Conservation (phyloP, 805 yeast genomes). For the Yamadazyma phyllophila region DNA sequence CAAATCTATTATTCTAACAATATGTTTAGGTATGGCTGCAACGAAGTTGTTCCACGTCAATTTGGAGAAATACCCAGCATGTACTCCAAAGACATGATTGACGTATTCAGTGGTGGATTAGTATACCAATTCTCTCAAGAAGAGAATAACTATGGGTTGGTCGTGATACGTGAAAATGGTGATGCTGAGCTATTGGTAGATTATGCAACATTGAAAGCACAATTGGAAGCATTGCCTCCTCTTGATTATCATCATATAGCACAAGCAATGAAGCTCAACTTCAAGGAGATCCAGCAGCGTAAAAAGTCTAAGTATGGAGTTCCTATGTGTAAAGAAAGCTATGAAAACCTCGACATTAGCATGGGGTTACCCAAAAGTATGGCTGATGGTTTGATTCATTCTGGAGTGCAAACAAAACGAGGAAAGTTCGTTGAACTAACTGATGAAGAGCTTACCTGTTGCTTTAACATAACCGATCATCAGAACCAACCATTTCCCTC, state of each 20-base stretch:
- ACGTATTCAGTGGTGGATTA: conserved; percentile 79
- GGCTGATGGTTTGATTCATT: conserved; percentile 43
- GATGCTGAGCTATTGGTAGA: conserved; percentile 45
- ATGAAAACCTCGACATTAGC: conserved; percentile 37
- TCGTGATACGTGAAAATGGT: conserved; percentile 44
- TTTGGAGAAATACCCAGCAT: conserved; percentile 76
- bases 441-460: conserved; percentile 42
- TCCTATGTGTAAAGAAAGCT: conserved; percentile 32
- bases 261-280: conserved; percentile 24
- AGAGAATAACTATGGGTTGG: conserved; percentile 76
- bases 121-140: conserved; percentile 82
- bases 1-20: conserved; percentile 19
- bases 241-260: conserved; percentile 21
- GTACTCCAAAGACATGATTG: conserved; percentile 69
- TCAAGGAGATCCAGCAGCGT: conserved; percentile 20
- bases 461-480: conserved; percentile 39
- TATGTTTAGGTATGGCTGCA: conserved; percentile 59
- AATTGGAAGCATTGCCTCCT: conserved; percentile 37
- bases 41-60: conserved; percentile 70
- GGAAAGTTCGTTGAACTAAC: conserved; percentile 52
- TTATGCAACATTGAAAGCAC: conserved; percentile 41
- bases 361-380: conserved; percentile 45
- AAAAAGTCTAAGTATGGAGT: conserved; percentile 16
- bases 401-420: conserved; percentile 45
- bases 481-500: conserved; percentile 40